Evolutionary conservation across 768 basidiomycete genomes (phyloP).

Genomic region (Sutorius australiensis): DNA sequence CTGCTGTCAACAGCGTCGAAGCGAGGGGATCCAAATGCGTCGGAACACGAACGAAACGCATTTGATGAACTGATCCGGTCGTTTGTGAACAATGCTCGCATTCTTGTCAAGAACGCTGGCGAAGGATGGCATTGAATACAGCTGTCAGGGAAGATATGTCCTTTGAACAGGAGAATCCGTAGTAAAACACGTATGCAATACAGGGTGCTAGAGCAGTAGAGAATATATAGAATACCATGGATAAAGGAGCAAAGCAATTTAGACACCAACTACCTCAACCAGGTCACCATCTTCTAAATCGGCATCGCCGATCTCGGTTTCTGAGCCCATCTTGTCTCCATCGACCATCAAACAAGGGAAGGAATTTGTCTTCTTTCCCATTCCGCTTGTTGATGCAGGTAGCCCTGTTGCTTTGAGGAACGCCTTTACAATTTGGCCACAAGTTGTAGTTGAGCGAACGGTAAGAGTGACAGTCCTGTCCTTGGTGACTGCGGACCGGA

Average conservation of each 20-base stretch:
- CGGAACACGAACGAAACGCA: conserved; percentile 63
- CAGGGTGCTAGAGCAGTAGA: conserved; percentile 13
- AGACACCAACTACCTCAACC: conserved; percentile 69
- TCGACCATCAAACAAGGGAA: conserved; percentile 52
- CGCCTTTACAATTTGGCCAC: conserved; percentile 69
- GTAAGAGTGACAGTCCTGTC: conserved; percentile 57
- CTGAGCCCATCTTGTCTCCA: conserved; percentile 64
- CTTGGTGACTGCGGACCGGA: conserved; percentile 52
- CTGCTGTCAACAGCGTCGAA: conserved; percentile 69
- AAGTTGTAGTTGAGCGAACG: conserved; percentile 72
- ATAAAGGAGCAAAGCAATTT: conserved; percentile 9
- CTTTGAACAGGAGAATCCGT: not conserved
- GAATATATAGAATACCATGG: conserved; percentile 6
- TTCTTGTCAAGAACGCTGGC: conserved; percentile 74
- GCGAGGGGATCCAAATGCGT: conserved; percentile 54
- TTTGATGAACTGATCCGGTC: conserved; percentile 92
- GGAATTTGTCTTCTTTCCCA: conserved; percentile 23
- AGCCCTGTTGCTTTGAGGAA: conserved; percentile 69
- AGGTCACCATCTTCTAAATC: conserved; percentile 79
- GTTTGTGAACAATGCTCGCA: conserved; percentile 90
- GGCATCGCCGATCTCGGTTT: conserved; percentile 56
- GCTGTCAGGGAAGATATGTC: not conserved
- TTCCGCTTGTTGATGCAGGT: conserved; percentile 38
- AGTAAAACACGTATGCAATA: conserved; percentile 2
- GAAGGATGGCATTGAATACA: conserved; percentile 41